Evolutionary conservation across 2,329 filamentous ascomycete species (phyloP).

Genomic region (Diaporthe eres): DNA sequence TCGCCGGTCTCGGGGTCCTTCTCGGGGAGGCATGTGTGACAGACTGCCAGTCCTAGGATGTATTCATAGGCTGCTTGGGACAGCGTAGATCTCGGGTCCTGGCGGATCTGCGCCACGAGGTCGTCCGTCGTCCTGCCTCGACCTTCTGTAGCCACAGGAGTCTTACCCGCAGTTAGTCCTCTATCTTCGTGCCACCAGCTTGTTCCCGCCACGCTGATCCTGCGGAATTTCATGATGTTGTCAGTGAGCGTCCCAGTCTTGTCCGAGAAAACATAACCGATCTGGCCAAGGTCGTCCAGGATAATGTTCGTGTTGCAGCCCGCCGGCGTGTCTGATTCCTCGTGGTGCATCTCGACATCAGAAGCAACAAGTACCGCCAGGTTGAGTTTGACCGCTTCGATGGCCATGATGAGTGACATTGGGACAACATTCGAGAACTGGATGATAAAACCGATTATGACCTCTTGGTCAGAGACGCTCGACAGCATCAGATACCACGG

Average conservation of each 20-base stretch:
- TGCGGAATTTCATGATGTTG: constrained; percentile 95
- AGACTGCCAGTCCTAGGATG: constrained; percentile 86
- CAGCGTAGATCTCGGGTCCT: constrained; percentile 76
- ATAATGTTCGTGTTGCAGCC: constrained; percentile 94
- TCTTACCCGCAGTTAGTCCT: constrained; percentile 65
- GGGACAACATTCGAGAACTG: constrained; percentile 98
- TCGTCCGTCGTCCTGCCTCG: constrained; percentile 76
- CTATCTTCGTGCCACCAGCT: constrained; percentile 90
- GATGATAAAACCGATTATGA: constrained; percentile 91
- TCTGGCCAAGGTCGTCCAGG: constrained; percentile 91
- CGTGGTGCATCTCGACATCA: constrained; percentile 93
- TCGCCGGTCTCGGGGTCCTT: constrained; percentile 71
- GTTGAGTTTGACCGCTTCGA: constrained; percentile 88
- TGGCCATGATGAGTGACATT: constrained; percentile 90
- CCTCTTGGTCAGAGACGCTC: constrained; percentile 80
- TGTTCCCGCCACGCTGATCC: constrained; percentile 89
- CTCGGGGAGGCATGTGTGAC: constrained; percentile 92
- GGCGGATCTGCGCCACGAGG: constrained; percentile 83
- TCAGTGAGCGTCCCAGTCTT: constrained; percentile 96
- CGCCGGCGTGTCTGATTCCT: constrained; percentile 85
- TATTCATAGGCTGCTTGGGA: constrained; percentile 85
- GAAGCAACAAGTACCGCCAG: constrained; percentile 83
- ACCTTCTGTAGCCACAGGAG: constrained; percentile 60
- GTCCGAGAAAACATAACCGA: constrained; percentile 92
- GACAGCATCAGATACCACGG: constrained; percentile 83